Conservation (phyloP, 805 yeast species). For the Starmerella sirachaensis region DNA sequence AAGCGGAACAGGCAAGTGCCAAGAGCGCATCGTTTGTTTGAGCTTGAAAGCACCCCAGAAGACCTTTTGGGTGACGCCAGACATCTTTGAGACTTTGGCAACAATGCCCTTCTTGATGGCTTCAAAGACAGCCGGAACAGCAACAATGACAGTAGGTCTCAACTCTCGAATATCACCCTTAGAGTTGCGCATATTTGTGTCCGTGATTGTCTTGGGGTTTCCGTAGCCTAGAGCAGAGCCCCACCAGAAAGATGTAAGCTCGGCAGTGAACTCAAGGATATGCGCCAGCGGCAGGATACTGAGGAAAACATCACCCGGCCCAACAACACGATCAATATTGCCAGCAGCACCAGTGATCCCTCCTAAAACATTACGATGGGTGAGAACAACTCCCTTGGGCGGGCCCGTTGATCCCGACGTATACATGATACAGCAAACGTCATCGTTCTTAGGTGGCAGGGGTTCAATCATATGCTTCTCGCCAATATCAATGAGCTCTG, state of each 20-base stretch:
- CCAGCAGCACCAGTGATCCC: constrained; percentile 76
- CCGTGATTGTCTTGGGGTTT: constrained; percentile 79
- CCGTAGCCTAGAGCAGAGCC: constrained; percentile 87
- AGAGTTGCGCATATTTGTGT: constrained; percentile 70
- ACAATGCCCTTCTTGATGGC: constrained; percentile 83
- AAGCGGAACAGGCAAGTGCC: constrained; percentile 64
- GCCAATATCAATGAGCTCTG: constrained; percentile 60
- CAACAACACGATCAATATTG: constrained; percentile 44
- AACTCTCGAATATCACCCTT: constrained; percentile 77
- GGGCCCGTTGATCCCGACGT: constrained; percentile 79
- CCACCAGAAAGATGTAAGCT: constrained; percentile 71
- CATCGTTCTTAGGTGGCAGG: constrained; percentile 43
- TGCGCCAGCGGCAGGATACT: constrained; percentile 93
- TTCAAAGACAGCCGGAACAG: constrained; percentile 99
- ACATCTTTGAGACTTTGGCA: constrained; percentile 55
- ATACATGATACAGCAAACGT: constrained; percentile 68
- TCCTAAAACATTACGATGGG: constrained; percentile 58
- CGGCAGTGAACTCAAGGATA: constrained; percentile 85
- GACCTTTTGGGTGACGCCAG: constrained; percentile 56
- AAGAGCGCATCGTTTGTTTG: constrained; percentile 50
- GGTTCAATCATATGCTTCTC: constrained; percentile 32
- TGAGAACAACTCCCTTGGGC: constrained; percentile 71
- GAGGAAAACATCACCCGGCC: constrained; percentile 56
- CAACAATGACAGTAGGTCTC: constrained; percentile 90
- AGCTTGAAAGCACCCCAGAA: constrained; percentile 83